Base-by-base conservation (phyloP, 805 yeast genomes). In the Ogataea methylovora region DNA sequence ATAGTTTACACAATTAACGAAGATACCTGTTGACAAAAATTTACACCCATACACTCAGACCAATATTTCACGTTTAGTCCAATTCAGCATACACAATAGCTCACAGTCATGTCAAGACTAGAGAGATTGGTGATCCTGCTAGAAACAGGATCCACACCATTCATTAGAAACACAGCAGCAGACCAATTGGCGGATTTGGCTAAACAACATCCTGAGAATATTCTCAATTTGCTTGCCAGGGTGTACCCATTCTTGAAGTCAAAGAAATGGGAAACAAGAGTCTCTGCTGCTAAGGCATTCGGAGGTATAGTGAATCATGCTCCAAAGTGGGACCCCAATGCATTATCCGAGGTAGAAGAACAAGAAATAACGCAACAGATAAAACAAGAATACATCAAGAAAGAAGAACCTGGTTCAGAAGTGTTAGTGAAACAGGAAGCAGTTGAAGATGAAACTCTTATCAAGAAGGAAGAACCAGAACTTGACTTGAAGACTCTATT, bases 151-250 rank as follows among this genome's bases (percentile, higher is more conserved):
- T 85, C 96, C 10, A 86, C 97, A 5, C 84, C 84, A 26, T 83
- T 86, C 54, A 92, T 92, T 29, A 73, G 97, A 44, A 86, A 85
- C 51, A 85, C 96, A 8, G 99, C 98, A 1, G 97, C 97, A 2
- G 96, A 90, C 51, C 99, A 92, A 60, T 67, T 92, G 44, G 85
- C 95, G 5, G 97, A 90, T 45, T 69, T 94, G 25, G 97, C 96
- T 19, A 83, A 83, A 55, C 82, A 83, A 28, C 97, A 92, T 51
- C 96, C 97, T 0, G 97, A 90, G 51, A 97, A 92, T 49, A 75
- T 84, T 15, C 67, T 86, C 34, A 81, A 81, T 38, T 62, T 92
- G 27, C 61, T 92, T 23, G 85, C 95, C 12, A 69, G 97, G 39
- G 95, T 92, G 1, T 85, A 87, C 48, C 97, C 99, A 0, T 92